Evolutionary conservation across 1,284 basidiomycete species (phyloP).

Genomic region (Sporisorium reilianum): DNA sequence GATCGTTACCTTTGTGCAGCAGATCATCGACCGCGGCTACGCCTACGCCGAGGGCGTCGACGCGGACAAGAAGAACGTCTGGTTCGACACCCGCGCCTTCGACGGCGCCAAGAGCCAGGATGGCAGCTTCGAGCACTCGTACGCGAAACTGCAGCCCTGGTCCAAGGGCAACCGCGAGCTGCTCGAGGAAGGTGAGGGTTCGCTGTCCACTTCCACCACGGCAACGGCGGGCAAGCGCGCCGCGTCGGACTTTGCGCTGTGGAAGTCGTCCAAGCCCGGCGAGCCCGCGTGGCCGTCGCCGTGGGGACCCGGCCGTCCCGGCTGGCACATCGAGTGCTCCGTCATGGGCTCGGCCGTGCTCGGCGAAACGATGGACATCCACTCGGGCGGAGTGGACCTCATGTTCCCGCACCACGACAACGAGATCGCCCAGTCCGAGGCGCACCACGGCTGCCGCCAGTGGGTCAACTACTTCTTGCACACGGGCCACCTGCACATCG

Average conservation of each 20-base stretch:
- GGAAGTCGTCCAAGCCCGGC: conserved; percentile 98
- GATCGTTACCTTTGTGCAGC: conserved; percentile 88
- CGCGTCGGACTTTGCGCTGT: conserved; percentile 89
- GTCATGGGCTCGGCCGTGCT: conserved; percentile 97
- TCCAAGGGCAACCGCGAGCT: conserved; percentile 91
- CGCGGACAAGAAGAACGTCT: conserved; percentile 74
- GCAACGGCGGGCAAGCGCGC: conserved; percentile 75
- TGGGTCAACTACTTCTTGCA: conserved; percentile 99
- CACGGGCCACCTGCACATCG: conserved; percentile 97
- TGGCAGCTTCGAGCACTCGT: conserved; percentile 73
- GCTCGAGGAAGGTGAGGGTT: conserved; percentile 92
- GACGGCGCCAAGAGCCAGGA: conserved; percentile 74
- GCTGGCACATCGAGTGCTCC: conserved; percentile 99
- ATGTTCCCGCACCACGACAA: conserved; percentile 99
- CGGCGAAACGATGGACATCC: conserved; percentile 95
- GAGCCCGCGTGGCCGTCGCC: conserved; percentile 97
- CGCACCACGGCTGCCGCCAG: conserved; percentile 85
- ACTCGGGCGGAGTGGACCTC: conserved; percentile 95
- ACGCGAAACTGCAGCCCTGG: conserved; percentile 96
- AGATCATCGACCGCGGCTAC: conserved; percentile 88
- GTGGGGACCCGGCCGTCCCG: conserved; percentile 96
- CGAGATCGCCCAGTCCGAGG: conserved; percentile 95
- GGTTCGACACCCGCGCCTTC: conserved; percentile 92
- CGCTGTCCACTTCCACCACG: conserved; percentile 71
- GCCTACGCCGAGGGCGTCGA: conserved; percentile 75